phyloP scores from a whole-genome alignment of 2,329 filamentous ascomycete species.

The Ascomycota sp. region DNA sequence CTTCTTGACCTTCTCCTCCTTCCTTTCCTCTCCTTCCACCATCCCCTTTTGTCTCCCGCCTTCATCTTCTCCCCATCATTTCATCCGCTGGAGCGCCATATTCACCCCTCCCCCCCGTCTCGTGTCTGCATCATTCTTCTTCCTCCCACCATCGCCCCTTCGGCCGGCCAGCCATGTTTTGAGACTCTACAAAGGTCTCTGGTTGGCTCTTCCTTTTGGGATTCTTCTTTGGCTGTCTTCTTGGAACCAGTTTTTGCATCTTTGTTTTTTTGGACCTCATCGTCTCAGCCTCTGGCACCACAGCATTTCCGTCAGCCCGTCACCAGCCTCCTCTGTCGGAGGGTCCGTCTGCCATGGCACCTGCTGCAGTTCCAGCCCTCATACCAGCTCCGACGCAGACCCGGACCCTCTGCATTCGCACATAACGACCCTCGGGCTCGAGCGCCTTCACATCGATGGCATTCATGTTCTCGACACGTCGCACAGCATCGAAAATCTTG shows the following conservation, averaged over 20 bases:
- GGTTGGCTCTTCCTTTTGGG: background rate
- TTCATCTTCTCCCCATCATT: background rate
- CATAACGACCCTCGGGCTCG: constrained; percentile 1
- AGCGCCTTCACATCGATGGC: constrained; percentile 7
- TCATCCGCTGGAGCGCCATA: background rate
- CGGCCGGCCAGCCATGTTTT: constrained; percentile 16
- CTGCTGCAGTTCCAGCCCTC: too few relatives aligned
- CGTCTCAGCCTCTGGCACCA: constrained; percentile 6
- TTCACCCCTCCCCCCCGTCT: background rate
- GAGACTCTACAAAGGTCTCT: constrained; percentile 4
- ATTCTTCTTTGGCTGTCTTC: constrained; percentile 17
- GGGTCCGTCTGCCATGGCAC: too few relatives aligned
- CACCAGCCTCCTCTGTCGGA: constrained; percentile 2
- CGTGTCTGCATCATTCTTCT: constrained; percentile 3
- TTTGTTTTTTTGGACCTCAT: constrained; percentile 11
- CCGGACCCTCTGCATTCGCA: background rate
- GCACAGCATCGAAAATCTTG: constrained; percentile 13
- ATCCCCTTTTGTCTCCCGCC: background rate
- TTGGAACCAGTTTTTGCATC: constrained; percentile 15
- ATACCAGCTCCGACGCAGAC: background rate
- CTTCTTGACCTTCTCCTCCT: too few relatives aligned
- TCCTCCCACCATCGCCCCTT: constrained; percentile 3
- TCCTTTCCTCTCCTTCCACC: too few relatives aligned
- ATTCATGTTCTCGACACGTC: constrained; percentile 15
- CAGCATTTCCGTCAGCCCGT: constrained; percentile 14